Percentiles rank a stretch among this genome's conserved stretches.
phyloP scores from a whole-genome alignment of 345 rosid species.

The Bruguiera gymnorhiza region DNA sequence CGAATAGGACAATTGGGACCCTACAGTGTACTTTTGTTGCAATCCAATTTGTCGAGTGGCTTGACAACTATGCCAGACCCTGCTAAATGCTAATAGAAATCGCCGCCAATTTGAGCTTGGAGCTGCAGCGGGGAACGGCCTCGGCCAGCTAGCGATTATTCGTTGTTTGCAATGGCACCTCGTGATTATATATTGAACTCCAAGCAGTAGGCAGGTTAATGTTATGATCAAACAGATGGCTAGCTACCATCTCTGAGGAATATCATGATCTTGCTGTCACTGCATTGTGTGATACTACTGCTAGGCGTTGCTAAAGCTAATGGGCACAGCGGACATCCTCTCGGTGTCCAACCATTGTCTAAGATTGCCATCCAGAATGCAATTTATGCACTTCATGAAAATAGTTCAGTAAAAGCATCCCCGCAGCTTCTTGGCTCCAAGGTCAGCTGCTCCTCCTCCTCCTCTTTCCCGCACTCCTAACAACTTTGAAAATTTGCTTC shows the following conservation, averaged over 20 bases:
- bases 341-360: constrained; percentile 27
- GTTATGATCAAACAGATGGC: background rate
- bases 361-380: constrained; percentile 25
- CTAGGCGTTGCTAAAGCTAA: background rate
- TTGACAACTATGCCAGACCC: too few species aligned
- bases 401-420: constrained; percentile 23
- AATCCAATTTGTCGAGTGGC: too few species aligned
- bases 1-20: too few species aligned
- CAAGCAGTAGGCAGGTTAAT: too few species aligned
- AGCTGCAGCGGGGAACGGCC: too few species aligned
- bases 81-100: too few species aligned
- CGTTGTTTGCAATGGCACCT: too few species aligned
- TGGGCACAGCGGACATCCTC: background rate
- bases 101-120: too few species aligned
- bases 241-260: background rate
- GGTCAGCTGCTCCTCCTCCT: background rate
- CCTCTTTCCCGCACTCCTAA: background rate
- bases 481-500: background rate
- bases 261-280: background rate
- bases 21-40: too few species aligned
- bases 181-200: too few species aligned
- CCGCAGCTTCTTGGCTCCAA: constrained; percentile 19
- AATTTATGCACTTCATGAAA: constrained; percentile 18
- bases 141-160: too few species aligned
- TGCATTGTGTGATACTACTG: background rate